Conservation (phyloP, 176 grass and related monocot species). For the Pontederia paniculata region DNA sequence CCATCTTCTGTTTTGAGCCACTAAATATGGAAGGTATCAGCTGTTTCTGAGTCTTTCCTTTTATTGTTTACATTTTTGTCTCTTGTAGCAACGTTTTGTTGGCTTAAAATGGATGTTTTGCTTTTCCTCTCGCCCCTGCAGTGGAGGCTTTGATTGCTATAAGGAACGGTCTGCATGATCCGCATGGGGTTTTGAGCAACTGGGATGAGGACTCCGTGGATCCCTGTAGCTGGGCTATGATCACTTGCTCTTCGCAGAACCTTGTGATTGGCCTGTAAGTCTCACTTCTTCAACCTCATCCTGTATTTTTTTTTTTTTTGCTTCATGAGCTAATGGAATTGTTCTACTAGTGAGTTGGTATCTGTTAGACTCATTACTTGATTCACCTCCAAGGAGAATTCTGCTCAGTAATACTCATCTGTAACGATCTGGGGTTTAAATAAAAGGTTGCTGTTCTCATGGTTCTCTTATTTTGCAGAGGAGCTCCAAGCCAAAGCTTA, state of each 20-base stretch:
- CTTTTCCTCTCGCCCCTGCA: not conserved
- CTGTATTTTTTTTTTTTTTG: not conserved
- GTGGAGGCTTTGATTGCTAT: constrained; percentile 90
- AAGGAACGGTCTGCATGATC: constrained; percentile 50
- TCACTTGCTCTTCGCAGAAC: constrained; percentile 86
- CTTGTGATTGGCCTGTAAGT: constrained; percentile 89
- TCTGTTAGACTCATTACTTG: not conserved
- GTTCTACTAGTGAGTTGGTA: not conserved
- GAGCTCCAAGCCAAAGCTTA: constrained; percentile 80
- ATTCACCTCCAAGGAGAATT: too few species aligned
- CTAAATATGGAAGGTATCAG: constrained; percentile 13
- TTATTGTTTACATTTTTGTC: not conserved
- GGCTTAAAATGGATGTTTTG: not conserved
- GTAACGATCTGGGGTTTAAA: too few species aligned
- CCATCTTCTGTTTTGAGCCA: constrained; percentile 2
- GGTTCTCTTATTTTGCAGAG: constrained; percentile 34
- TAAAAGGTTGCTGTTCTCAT: not conserved
- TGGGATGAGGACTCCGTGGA: constrained; percentile 96
- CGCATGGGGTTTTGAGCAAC: constrained; percentile 73
- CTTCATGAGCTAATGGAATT: not conserved
- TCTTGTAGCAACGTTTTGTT: not conserved
- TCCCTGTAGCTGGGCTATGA: constrained; percentile 98
- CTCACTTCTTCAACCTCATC: not conserved
- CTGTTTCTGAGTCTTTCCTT: not conserved
- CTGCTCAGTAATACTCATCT: not conserved